Conservation (phyloP, 1,139 yeast species). For the Candida sp. region DNA sequence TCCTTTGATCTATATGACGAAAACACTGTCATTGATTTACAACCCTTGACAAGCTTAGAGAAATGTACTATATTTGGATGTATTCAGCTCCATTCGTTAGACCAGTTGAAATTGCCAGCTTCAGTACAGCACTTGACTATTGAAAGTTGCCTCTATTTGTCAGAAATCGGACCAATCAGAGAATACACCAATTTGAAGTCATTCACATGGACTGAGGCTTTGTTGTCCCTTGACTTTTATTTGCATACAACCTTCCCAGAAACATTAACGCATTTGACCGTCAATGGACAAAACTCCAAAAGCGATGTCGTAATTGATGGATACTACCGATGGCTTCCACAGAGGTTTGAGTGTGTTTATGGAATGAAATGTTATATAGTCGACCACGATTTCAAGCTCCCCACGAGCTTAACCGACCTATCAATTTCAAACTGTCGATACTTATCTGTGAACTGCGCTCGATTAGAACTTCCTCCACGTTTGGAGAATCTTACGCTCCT, state of each 20-base stretch:
- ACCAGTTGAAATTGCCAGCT: conserved; percentile 5
- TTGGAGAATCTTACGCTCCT: conserved; percentile 4
- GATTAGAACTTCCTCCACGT: conserved; percentile 2
- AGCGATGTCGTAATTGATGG: conserved; percentile 1
- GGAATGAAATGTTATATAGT: conserved; percentile 9
- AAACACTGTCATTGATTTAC: neutral
- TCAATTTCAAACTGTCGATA: conserved; percentile 9
- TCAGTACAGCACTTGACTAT: conserved; percentile 4
- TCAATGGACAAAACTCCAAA: conserved; percentile 7
- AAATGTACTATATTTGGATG: neutral
- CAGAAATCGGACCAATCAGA: conserved; percentile 2
- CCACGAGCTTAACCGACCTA: conserved; percentile 2
- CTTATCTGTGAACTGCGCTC: conserved; percentile 5
- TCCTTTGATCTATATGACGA: neutral
- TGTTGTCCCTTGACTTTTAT: conserved; percentile 8
- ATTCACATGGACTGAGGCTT: conserved; percentile 9
- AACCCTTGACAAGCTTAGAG: neutral
- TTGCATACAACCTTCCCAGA: conserved; percentile 4
- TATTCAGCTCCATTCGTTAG: conserved; percentile 3
- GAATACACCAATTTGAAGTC: conserved; percentile 5
- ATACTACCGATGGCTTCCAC: conserved; percentile 7
- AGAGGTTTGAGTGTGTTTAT: conserved; percentile 4
- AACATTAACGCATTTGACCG: conserved; percentile 3
- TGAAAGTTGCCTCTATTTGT: conserved; percentile 5
- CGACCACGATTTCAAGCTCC: conserved; percentile 8